phyloP scores from a whole-genome alignment of 2,329 filamentous ascomycete genomes.

The Emmonsiellopsis sp. region DNA sequence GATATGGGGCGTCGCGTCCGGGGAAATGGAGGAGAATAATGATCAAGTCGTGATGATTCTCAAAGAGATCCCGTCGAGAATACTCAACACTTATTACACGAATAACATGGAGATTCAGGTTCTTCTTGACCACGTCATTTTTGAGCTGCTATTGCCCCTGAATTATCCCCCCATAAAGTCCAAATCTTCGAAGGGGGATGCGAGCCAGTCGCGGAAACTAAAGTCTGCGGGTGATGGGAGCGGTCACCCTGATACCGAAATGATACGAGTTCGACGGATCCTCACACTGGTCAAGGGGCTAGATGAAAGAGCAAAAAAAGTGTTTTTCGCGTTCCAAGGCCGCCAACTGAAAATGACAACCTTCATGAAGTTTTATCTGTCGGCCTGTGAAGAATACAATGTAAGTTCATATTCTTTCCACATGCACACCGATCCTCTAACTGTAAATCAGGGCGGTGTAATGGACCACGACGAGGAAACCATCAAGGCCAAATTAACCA shows the following conservation, averaged over 20 bases:
- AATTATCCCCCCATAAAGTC: slow-evolving; percentile 65
- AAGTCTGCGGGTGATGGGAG: slow-evolving; percentile 31
- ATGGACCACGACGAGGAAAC: slow-evolving; percentile 59
- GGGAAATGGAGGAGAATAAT: slow-evolving; percentile 75
- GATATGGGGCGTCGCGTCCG: slow-evolving; percentile 88
- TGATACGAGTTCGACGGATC: slow-evolving; percentile 73
- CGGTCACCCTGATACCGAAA: slow-evolving; percentile 38
- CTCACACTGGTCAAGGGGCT: slow-evolving; percentile 72
- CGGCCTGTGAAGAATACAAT: slow-evolving; percentile 82
- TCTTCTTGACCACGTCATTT: slow-evolving; percentile 73
- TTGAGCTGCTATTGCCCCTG: slow-evolving; percentile 83
- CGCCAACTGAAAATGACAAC: slow-evolving; percentile 67
- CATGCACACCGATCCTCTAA: not conserved
- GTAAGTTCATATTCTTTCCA: slow-evolving; percentile 19
- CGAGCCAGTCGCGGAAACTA: slow-evolving; percentile 49
- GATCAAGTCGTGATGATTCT: slow-evolving; percentile 68
- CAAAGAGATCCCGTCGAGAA: slow-evolving; percentile 70
- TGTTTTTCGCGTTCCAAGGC: slow-evolving; percentile 78
- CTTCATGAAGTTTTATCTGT: slow-evolving; percentile 66
- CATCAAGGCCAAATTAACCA: slow-evolving; percentile 60
- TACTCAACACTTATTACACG: slow-evolving; percentile 81
- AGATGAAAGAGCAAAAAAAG: slow-evolving; percentile 68
- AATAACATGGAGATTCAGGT: slow-evolving; percentile 83
- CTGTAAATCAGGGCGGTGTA: slow-evolving; percentile 54
- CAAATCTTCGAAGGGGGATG: slow-evolving; percentile 37